Percentiles rank a stretch among this genome's conserved stretches.
Conservation (phyloP, 495 filamentous ascomycete species). For the Penicillium cataractarum region DNA sequence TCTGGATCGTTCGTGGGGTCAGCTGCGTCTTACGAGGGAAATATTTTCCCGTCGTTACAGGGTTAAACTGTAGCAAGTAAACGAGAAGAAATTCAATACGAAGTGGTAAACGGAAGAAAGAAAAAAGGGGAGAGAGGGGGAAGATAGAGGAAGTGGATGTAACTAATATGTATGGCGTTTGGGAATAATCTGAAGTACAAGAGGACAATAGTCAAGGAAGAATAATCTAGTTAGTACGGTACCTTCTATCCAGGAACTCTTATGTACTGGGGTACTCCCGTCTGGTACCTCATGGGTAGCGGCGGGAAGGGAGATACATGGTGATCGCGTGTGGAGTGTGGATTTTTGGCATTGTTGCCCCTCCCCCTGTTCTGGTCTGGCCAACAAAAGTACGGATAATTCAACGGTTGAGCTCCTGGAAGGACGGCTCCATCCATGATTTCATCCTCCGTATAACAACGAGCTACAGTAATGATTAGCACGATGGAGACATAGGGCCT, state of each 20-base stretch:
- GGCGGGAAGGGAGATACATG: neutral
- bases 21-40: conserved; percentile 6
- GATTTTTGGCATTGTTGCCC: neutral
- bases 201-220: neutral
- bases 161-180: too few species aligned
- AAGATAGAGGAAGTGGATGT: neutral
- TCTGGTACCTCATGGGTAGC: neutral
- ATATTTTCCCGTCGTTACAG: neutral
- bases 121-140: conserved; percentile 1
- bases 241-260: neutral
- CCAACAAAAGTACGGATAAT: neutral
- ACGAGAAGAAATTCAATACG: neutral
- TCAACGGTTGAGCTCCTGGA: neutral
- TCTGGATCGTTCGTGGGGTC: conserved; percentile 14
- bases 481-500: neutral
- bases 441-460: too few species aligned
- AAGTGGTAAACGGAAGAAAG: neutral
- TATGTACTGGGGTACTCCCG: neutral
- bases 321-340: conserved; percentile 3
- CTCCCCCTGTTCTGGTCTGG: neutral
- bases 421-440: neutral
- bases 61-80: neutral
- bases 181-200: too few species aligned
- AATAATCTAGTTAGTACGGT: neutral
- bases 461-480: neutral